Base-by-base conservation (phyloP, 2,329 filamentous ascomycete genomes). In the Ilyonectria mors-panacis region DNA sequence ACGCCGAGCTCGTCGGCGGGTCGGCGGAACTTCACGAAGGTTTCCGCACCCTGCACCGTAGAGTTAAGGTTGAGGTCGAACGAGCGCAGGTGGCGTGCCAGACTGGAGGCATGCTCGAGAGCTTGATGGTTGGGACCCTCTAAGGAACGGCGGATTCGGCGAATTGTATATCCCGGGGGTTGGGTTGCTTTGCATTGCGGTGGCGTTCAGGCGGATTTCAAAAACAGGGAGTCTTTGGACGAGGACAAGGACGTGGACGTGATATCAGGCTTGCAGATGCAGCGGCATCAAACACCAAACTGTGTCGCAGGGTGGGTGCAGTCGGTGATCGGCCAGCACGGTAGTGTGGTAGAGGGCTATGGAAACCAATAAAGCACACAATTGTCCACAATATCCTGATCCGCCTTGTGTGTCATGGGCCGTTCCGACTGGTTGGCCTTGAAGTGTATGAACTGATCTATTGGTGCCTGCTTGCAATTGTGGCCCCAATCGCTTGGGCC, bases 101-200 rank as follows among this genome's bases (percentile, higher is more conserved):
- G 81, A 95, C 94, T 12, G 88, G 88, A 72, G 96, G 95, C 2
- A 98, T 98, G 95, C 82, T 98, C 70, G 93, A 95, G 74, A 92
- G 83, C 55, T 70, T 90, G 70, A 89, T 92, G 70, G 70, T 77
- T 55, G 77, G 78, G 44, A 70, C 67, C 37, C 69, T 75, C 61
- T 78, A 42, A 69, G 56, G 60, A 64, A 37, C 39, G 21, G 53
- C 21, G 64, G 62, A 65, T 56, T 54, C 55, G 47, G 64, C 64
- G 64, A 59, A 56, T 69, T 68, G 67, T 70, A 72, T 71, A 71
- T 70, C 73, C 73, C 57, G 42, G 63, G 72, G 54, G 56, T 35
- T 62, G 63, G 72, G 73, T 68, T 75, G 70, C 53, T 75, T 75
- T 75, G 70, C 71, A 75, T 75, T 75, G 70, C 71, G 73, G 66